Evolutionary conservation across 176 grass and related monocot genomes (phyloP).

Genomic region (Thalia dealbata): DNA sequence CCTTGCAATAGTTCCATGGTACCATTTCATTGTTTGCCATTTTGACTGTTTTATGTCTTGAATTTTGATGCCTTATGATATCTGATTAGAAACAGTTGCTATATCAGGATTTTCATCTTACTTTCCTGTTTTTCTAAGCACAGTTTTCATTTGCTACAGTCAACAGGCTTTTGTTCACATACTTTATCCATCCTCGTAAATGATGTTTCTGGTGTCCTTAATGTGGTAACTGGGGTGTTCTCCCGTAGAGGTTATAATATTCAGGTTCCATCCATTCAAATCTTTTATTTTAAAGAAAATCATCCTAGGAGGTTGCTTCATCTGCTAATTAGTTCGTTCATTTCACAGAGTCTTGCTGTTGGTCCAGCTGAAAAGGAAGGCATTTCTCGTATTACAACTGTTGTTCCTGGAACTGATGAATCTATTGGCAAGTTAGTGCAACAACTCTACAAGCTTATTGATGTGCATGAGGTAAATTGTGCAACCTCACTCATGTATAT

Average conservation of each 20-base stretch:
- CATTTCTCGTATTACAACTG: conserved; percentile 61
- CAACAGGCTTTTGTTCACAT: conserved; percentile 66
- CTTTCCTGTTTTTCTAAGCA: background rate
- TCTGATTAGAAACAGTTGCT: background rate
- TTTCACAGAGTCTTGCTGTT: conserved; percentile 64
- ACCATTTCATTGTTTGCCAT: background rate
- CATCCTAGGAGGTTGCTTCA: background rate
- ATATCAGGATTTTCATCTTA: background rate
- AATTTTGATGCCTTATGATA: background rate
- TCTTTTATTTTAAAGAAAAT: background rate
- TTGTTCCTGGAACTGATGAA: conserved; percentile 73
- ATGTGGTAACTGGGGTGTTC: conserved; percentile 55
- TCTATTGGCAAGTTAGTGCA: conserved; percentile 54
- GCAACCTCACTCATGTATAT: background rate
- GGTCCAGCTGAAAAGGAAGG: conserved; percentile 50
- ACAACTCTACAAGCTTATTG: conserved; percentile 64
- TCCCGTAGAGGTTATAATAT: conserved; percentile 71
- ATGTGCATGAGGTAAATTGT: conserved; percentile 46
- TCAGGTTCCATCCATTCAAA: conserved; percentile 33
- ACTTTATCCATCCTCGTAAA: conserved; percentile 74
- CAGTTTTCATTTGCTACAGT: conserved; percentile 25
- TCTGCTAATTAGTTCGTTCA: background rate
- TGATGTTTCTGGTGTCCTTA: conserved; percentile 70
- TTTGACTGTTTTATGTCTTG: background rate
- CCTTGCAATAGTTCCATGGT: background rate